Evolutionary conservation across 2,329 filamentous ascomycete genomes (phyloP), one percentile per base, ranked within the genome.

Genomic region (Beauveria brongniartii): DNA sequence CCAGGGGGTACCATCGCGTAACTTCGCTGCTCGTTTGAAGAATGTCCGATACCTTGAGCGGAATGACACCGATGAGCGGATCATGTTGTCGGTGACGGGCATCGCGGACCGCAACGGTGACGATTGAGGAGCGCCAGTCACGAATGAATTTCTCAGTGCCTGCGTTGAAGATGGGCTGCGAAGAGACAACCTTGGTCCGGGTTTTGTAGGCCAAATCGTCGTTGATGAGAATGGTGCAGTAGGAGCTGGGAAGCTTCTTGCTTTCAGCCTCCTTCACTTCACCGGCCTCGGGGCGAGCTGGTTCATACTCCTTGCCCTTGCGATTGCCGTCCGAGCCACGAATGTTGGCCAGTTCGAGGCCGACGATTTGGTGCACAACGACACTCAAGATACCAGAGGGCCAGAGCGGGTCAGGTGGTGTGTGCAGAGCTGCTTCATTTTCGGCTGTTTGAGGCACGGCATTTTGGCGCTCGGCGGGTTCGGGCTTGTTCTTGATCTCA

Each of bases 151-250:
- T 85, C 70, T 99, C 94, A 0, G 92, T 97, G 63, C 93, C 93
- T 3, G 94, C 92, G 67, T 97, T 97, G 81, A 96, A 97, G 65
- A 97, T 97, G 1, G 94, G 94, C 72, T 95, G 92, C 57, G 91
- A 95, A 41, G 90, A 95, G 8, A 96, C 89, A 4, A 92, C 92
- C 78, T 99, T 97, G 41, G 91, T 85, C 69, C 94, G 85, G n/a
- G 93, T 97, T 69, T 93, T 92, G 78, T 97, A 97, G 20, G 92
- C 83, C 66, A 96, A 75, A 68, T 95, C 86, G 69, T 97, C 93
- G 66, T 97, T 97, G 72, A 90, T 80, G 12, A 94, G 76, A 59
- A 99, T 92, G 1, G 92, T 97, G 76, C 92, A 97, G 75, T 99
- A 99, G 44, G 91, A 90, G 63, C 89, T 96, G 0, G 94, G 94